Evolutionary conservation across 2,329 filamentous ascomycete species (phyloP).

Genomic region (Pseudocercospora musae): DNA sequence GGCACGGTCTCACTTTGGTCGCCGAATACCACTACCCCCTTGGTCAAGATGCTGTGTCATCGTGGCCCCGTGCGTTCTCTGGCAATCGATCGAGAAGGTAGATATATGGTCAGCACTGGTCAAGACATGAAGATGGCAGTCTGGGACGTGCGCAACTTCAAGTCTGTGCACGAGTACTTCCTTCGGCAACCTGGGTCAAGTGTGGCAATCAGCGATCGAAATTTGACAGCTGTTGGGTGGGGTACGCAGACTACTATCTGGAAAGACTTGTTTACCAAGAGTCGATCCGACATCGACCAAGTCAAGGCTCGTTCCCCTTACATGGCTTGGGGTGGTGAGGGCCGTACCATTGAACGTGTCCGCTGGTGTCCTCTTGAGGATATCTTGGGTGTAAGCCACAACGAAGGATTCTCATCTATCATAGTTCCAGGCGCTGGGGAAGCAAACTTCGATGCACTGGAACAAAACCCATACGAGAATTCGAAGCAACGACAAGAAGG

Average conservation of each 20-base stretch:
- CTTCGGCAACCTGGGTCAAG: slow-evolving; percentile 78
- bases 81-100: slow-evolving; percentile 81
- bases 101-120: slow-evolving; percentile 92
- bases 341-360: slow-evolving; percentile 73
- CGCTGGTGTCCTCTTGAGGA: slow-evolving; percentile 96
- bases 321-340: slow-evolving; percentile 88
- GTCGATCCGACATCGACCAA: slow-evolving; percentile 55
- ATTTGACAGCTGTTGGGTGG: slow-evolving; percentile 85
- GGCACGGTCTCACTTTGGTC: slow-evolving; percentile 95
- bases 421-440: slow-evolving; percentile 94
- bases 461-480: slow-evolving; percentile 93
- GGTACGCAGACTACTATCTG: slow-evolving; percentile 86
- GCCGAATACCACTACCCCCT: slow-evolving; percentile 78
- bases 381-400: slow-evolving; percentile 79
- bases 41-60: slow-evolving; percentile 90
- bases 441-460: slow-evolving; percentile 90
- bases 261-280: slow-evolving; percentile 82
- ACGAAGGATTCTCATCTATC: slow-evolving; percentile 81
- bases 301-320: slow-evolving; percentile 83
- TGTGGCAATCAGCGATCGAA: slow-evolving; percentile 82
- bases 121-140: slow-evolving; percentile 90
- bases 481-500: slow-evolving; percentile 86
- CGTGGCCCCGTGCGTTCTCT: slow-evolving; percentile 81
- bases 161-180: slow-evolving; percentile 85
- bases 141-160: slow-evolving; percentile 94